A percentile compares a stretch with the other conserved stretches of the same genome.
These are phyloP conservation scores for Bacterosira constricta DNA, from an alignment of 108 stramenopile genomes.

Conservation along the genomic window DNA sequence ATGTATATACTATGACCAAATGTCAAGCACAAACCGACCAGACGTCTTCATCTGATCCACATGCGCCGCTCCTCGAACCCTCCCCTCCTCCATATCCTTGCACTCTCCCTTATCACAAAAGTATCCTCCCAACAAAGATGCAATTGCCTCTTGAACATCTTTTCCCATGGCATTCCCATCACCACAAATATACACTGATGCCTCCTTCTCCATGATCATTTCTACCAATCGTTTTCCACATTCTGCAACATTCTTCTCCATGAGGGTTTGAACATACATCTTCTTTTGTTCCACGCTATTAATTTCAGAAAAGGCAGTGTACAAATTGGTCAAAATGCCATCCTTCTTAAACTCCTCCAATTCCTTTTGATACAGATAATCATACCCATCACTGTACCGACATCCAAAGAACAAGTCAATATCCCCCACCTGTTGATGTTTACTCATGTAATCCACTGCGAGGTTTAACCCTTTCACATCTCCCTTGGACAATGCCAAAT, in stretches of 20 bases:
- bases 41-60: conserved; percentile 67
- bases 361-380: conserved; percentile 92
- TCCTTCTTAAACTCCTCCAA: conserved; percentile 61
- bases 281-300: conserved; percentile 58
- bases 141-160: conserved; percentile 86
- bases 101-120: conserved; percentile 10
- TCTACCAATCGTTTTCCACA: conserved; percentile 46
- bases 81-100: conserved; percentile 8
- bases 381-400: conserved; percentile 81
- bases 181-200: conserved; percentile 88
- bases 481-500: conserved; percentile 51
- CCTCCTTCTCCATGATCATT: conserved; percentile 63
- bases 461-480: conserved; percentile 61
- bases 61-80: conserved; percentile 40
- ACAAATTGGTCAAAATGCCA: conserved; percentile 75
- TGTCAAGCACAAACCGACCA: conserved; percentile 72
- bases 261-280: conserved; percentile 89
- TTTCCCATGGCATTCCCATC: conserved; percentile 93
- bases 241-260: conserved; percentile 48
- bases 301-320: conserved; percentile 92
- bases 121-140: conserved; percentile 49
- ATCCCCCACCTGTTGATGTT: conserved; percentile 48
- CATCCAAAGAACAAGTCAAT: conserved; percentile 97
- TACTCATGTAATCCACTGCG: conserved; percentile 66
- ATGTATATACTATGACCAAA: conserved; percentile 77